Evolutionary conservation across 2,329 filamentous ascomycete genomes (phyloP).

Genomic region (Fusarium irregulare): DNA sequence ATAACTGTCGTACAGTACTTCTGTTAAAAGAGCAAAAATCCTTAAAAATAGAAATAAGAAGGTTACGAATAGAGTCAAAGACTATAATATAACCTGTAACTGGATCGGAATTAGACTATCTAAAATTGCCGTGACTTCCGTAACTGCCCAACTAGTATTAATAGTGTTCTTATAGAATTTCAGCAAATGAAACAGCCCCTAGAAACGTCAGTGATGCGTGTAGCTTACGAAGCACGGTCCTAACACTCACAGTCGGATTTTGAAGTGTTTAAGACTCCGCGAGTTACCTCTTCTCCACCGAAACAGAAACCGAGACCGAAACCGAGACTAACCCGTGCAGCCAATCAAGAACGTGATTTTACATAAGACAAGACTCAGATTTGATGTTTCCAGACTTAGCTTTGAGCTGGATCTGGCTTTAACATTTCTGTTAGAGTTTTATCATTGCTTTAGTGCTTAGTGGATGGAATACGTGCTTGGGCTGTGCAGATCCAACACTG

Average conservation of each 20-base stretch:
- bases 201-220: background rate
- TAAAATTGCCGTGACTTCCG: too few relatives aligned
- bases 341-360: background rate
- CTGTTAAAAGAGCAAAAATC: too few relatives aligned
- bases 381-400: background rate
- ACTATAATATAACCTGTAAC: too few relatives aligned
- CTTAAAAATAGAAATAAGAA: too few relatives aligned
- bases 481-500: background rate
- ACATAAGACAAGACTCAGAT: background rate
- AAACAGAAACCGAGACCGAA: constrained; percentile 11
- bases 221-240: background rate
- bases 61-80: too few relatives aligned
- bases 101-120: too few relatives aligned
- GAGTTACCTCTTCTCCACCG: background rate
- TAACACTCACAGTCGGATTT: background rate
- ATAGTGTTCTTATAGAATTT: too few relatives aligned
- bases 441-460: background rate
- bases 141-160: too few relatives aligned
- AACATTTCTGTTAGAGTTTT: background rate
- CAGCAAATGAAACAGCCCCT: too few relatives aligned
- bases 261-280: background rate
- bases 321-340: background rate
- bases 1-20: too few relatives aligned
- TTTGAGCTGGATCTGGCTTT: background rate
- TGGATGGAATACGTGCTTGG: constrained; percentile 4